Base-by-base conservation (phyloP, 805 yeast genomes). In the Millerago galiae region DNA sequence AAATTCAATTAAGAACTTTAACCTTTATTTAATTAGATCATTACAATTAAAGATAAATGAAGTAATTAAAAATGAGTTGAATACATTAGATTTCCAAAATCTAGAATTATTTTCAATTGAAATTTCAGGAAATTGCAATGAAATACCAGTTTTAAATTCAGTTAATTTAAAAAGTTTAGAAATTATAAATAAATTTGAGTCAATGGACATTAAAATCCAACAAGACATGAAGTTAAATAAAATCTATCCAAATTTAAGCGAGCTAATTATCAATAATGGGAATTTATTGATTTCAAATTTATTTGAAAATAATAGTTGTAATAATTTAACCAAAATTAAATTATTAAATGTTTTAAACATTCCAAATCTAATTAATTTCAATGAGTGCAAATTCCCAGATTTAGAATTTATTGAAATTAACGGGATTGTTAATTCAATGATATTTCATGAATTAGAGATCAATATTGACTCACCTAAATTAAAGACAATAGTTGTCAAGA, bases 401-500 rank as follows among this genome's bases (percentile, higher is more conserved):
- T 26, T 42, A 12, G 26, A 37, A 11, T 27, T 33, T 9, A 14
- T 41, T 16, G 44, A 41, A 27, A 24, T 41, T 12, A 41, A 41
- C 18, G 40, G 43, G 11, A 12, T 37, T 6, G 33, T 41, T 2
- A 34, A 39, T 25, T 39, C 42, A 13, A 33, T 33, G 42, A 31
- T 30, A 3, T 40, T 30, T 18, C 43, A 40, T 27, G 39, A 40
- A 11, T 26, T 42, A 5, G 45, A 38, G 14, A 28, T 38, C 13
- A 24, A 34, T 14, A 30, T 30, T 3, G 38, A 35, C 12, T 30
- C 42, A 28, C 42, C 41, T 26, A 34, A 38, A 13, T 16, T 42
- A 5, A 30, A 38, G 2, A 53, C 52, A 1, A 15, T 33, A 5
- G 49, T 46, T n/a, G 52, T 41, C 15, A 52, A 30, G 3, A 43